Conservation (phyloP, 768 basidiomycete species). For the Lentinula raphanica region DNA sequence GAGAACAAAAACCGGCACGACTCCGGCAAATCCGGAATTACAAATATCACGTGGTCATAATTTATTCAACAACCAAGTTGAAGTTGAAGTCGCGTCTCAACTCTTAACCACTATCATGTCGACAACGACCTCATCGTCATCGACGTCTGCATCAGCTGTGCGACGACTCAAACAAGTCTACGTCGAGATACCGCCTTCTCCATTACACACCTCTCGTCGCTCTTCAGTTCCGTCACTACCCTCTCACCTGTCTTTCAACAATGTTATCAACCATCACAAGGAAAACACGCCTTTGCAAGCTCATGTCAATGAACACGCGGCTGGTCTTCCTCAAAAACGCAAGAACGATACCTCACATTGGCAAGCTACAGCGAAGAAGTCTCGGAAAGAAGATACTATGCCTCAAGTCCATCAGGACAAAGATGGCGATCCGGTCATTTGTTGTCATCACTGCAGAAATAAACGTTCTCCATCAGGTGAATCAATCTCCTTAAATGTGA, state of each 20-base stretch:
- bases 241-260: background rate
- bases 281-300: slow-evolving; percentile 8
- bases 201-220: slow-evolving; percentile 25
- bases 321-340: background rate
- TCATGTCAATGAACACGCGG: background rate
- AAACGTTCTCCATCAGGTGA: slow-evolving; percentile 51
- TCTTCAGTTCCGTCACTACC: background rate
- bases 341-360: background rate
- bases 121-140: slow-evolving; percentile 24
- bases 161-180: slow-evolving; percentile 43
- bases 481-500: background rate
- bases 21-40: background rate
- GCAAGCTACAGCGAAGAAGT: slow-evolving; percentile 40
- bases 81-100: background rate
- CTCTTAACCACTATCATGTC: slow-evolving; percentile 25
- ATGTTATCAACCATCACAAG: slow-evolving; percentile 5
- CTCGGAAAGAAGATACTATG: slow-evolving; percentile 16
- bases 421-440: slow-evolving; percentile 37
- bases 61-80: background rate
- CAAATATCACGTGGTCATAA: background rate
- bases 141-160: slow-evolving; percentile 16
- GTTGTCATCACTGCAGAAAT: slow-evolving; percentile 71
- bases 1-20: background rate
- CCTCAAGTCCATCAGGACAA: slow-evolving; percentile 8
- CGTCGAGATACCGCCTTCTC: slow-evolving; percentile 55